Conservation (phyloP, 2,329 filamentous ascomycete species). For the Monilinia aucupariae region DNA sequence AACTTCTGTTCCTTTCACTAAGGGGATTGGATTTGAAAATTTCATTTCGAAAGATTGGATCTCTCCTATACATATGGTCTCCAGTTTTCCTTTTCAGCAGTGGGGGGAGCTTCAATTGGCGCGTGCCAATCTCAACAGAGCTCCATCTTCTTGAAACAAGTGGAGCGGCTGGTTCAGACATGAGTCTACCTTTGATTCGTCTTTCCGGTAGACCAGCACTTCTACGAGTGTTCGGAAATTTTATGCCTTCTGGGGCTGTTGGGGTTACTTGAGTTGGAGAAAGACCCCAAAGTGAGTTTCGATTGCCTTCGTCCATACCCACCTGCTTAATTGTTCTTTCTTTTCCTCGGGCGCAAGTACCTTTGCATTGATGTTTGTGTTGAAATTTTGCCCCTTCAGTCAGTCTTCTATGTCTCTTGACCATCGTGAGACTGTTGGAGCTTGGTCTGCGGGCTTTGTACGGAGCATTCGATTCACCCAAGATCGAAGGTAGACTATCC, state of each 20-base stretch:
- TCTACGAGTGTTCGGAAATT: not conserved
- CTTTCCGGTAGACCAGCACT: not conserved
- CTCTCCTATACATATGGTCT: not conserved
- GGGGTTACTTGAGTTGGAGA: constrained; percentile 21
- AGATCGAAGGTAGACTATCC: constrained; percentile 18
- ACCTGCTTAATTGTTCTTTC: not conserved
- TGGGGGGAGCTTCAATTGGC: constrained; percentile 7
- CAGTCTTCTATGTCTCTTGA: constrained; percentile 16
- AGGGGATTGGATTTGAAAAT: constrained; percentile 13
- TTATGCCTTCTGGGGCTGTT: constrained; percentile 16
- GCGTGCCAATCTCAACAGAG: constrained; percentile 26
- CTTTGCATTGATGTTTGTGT: constrained; percentile 9
- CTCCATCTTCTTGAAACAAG: constrained; percentile 28
- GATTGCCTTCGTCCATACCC: constrained; percentile 8
- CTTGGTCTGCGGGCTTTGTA: constrained; percentile 21
- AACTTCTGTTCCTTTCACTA: constrained; percentile 16
- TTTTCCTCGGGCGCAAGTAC: constrained; percentile 9
- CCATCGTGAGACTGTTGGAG: constrained; percentile 26
- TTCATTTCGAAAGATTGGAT: not conserved
- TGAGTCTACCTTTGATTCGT: not conserved
- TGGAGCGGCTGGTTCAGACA: constrained; percentile 10
- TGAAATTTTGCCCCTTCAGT: constrained; percentile 14
- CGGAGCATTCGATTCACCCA: constrained; percentile 18
- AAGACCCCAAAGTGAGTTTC: constrained; percentile 10
- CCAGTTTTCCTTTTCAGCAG: not conserved